Evolutionary conservation across 2,329 filamentous ascomycete species (phyloP).

Genomic region (Stachybotrys elegans): DNA sequence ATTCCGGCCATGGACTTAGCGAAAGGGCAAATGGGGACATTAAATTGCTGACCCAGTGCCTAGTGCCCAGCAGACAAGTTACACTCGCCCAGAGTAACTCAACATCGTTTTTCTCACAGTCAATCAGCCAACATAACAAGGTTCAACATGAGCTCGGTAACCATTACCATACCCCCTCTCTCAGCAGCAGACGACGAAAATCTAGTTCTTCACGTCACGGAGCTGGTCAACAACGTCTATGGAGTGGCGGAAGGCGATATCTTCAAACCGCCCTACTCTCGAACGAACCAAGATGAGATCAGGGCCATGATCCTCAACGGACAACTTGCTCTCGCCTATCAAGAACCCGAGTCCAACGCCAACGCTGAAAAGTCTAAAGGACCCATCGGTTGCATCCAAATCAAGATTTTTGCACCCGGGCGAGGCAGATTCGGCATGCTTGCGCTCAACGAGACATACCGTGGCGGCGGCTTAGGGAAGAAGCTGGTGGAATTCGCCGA

Average conservation of each 20-base stretch:
- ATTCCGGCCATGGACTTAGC: no score
- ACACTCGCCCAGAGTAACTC: no score
- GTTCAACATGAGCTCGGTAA: no score
- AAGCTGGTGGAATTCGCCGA: conserved; percentile 21
- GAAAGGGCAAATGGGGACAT: no score
- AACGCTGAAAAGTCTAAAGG: background rate
- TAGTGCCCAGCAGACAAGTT: no score
- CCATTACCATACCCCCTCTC: conserved; percentile 11
- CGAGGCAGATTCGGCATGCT: conserved; percentile 23
- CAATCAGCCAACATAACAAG: no score
- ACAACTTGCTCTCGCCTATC: conserved; percentile 18
- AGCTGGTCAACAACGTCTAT: conserved; percentile 22
- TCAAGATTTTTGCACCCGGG: conserved; percentile 14
- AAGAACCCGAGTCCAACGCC: background rate
- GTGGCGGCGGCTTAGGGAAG: conserved; percentile 18
- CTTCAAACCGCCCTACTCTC: conserved; percentile 19
- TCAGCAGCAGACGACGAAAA: conserved; percentile 13
- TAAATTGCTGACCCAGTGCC: no score
- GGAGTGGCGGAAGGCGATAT: conserved; percentile 18
- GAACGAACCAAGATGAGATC: conserved; percentile 17
- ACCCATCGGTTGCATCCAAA: conserved; percentile 19
- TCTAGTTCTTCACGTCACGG: conserved; percentile 10
- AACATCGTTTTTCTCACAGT: no score
- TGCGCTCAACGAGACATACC: conserved; percentile 16
- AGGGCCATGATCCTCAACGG: conserved; percentile 13